These are phyloP conservation scores for Chrysopogon serrulatus DNA, from an alignment of 176 grass and related monocot species.

Conservation along the genomic window DNA sequence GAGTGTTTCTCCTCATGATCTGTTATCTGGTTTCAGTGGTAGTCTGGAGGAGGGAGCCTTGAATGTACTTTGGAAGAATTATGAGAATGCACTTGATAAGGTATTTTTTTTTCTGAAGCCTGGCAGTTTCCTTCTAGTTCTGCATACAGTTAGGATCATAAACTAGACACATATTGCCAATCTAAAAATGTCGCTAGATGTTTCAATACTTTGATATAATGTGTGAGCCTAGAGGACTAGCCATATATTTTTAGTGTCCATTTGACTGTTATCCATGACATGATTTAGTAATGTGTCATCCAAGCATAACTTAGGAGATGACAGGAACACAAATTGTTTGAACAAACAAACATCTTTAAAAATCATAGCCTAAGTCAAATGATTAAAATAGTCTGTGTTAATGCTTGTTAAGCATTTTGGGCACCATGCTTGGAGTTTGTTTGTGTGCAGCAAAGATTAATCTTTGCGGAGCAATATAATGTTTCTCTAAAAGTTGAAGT, in stretches of 20 bases:
- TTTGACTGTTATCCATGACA: neutral
- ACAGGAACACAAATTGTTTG: neutral
- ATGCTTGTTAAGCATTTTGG: neutral
- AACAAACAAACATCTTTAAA: neutral
- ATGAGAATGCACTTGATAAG: conserved; percentile 68
- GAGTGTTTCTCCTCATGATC: conserved; percentile 16
- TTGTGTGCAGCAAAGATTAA: conserved; percentile 4
- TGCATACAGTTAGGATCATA: neutral
- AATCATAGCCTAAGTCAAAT: neutral
- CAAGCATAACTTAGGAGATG: neutral
- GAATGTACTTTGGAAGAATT: conserved; percentile 75
- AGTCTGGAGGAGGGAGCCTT: conserved; percentile 57
- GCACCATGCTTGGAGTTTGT: neutral
- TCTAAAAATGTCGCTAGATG: neutral
- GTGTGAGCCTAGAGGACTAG: neutral
- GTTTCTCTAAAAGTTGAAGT: conserved; percentile 11
- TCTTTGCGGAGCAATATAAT: neutral
- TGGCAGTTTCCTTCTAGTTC: neutral
- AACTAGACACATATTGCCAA: neutral
- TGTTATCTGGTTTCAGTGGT: conserved; percentile 52
- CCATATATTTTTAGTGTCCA: neutral
- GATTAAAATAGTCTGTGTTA: neutral
- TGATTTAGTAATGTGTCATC: neutral
- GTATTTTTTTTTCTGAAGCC: conserved; percentile 35
- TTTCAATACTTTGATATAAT: neutral